These are phyloP conservation scores for Isochrysis galbana DNA, from an alignment of 78 protist species.

Conservation along the genomic window DNA sequence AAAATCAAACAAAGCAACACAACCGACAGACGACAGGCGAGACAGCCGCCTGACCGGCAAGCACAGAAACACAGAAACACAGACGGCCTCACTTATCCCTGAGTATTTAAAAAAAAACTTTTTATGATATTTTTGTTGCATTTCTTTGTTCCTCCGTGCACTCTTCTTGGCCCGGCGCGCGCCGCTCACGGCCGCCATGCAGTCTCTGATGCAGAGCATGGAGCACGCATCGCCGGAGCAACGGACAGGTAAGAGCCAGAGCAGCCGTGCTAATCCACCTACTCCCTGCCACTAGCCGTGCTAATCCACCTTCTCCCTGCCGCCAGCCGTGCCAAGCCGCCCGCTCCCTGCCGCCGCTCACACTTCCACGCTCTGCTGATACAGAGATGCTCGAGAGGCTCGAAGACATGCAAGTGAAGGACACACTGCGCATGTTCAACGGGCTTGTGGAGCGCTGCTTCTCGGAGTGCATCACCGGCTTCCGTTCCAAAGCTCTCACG, in stretches of 20 bases:
- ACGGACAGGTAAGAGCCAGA: not conserved
- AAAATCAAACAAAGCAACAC: no score
- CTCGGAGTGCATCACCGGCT: not conserved
- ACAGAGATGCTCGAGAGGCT: not conserved
- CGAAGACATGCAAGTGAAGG: not conserved
- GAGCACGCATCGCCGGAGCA: not conserved
- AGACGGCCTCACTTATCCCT: no score
- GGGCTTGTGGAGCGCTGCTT: constrained; percentile 4
- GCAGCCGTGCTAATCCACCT: not conserved
- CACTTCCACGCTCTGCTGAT: not conserved
- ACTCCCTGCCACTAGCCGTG: not conserved
- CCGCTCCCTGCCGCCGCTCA: no score
- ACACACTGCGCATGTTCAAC: constrained; percentile 12
- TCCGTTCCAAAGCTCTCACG: constrained; percentile 8
- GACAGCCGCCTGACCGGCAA: no score
- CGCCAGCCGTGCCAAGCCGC: not conserved
- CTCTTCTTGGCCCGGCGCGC: no score
- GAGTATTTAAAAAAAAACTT: no score
- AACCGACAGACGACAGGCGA: no score
- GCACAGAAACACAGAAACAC: no score
- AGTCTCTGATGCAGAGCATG: not conserved
- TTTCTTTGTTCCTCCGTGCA: no score
- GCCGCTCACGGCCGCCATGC: no score
- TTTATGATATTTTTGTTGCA: no score
- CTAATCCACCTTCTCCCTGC: not conserved